Evolutionary conservation across 805 yeast genomes (phyloP).

Genomic region (Hanseniaspora pseudoguilliermondii): DNA sequence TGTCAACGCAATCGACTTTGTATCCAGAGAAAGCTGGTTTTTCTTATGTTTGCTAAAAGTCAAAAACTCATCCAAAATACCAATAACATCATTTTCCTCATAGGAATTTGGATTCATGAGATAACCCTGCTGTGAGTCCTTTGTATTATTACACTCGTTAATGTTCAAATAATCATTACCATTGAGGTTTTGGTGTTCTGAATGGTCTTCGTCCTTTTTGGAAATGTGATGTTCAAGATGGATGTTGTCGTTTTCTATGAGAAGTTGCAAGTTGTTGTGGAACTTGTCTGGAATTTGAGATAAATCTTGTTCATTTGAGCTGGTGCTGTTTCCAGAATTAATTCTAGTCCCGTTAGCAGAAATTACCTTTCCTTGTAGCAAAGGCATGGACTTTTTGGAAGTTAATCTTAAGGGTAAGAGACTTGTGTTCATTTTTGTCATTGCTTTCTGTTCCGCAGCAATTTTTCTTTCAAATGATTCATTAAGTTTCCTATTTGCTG

Average conservation of each 20-base stretch:
- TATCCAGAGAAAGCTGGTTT: not conserved
- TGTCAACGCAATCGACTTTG: not conserved
- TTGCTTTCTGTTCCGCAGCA: constrained; percentile 12
- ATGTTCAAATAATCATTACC: not conserved
- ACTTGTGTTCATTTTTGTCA: constrained; percentile 24
- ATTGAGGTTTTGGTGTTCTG: not conserved
- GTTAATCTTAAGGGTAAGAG: constrained; percentile 23
- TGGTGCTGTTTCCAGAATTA: not conserved
- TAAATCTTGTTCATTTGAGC: not conserved
- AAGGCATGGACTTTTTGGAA: constrained; percentile 3
- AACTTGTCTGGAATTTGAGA: constrained; percentile 1
- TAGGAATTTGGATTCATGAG: not conserved
- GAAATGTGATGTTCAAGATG: not conserved
- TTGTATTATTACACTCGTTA: not conserved
- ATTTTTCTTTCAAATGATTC: constrained; percentile 11
- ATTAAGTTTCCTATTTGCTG: not conserved
- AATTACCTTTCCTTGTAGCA: not conserved
- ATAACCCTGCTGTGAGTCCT: not conserved
- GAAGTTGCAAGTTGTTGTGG: not conserved
- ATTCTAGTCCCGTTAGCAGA: not conserved
- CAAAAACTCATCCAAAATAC: constrained; percentile 5
- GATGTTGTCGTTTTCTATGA: not conserved
- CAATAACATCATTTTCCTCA: constrained; percentile 1
- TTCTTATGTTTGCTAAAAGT: not conserved
- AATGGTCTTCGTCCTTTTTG: not conserved